Percentiles rank a stretch among this genome's conserved stretches.
Evolutionary conservation across 805 yeast genomes (phyloP).

Genomic region (Ogataea populi-albae): DNA sequence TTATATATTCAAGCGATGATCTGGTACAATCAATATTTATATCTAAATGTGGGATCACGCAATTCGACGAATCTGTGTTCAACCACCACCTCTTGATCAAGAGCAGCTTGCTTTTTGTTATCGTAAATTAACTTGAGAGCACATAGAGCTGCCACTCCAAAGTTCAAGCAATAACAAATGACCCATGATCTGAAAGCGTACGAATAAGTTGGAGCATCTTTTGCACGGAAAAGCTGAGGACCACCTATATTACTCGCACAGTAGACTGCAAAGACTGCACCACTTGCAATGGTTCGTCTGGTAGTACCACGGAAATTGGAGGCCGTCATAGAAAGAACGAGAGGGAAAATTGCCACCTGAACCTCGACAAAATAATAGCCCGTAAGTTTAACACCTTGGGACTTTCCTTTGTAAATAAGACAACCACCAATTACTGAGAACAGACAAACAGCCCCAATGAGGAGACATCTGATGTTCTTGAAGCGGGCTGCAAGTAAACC

Average conservation of each 20-base stretch:
- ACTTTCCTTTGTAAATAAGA: constrained; percentile 26
- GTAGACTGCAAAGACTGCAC: constrained; percentile 55
- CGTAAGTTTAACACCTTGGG: constrained; percentile 26
- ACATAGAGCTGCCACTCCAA: constrained; percentile 14
- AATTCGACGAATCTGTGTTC: no score
- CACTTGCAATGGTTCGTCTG: constrained; percentile 55
- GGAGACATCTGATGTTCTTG: constrained; percentile 33
- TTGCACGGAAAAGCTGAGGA: constrained; percentile 61
- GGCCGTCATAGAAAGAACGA: constrained; percentile 24
- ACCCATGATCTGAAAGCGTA: constrained; percentile 57
- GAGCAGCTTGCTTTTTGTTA: constrained; percentile 14
- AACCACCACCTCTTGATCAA: constrained; percentile 1
- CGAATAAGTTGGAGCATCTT: constrained; percentile 55
- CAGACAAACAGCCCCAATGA: constrained; percentile 23
- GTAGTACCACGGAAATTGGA: constrained; percentile 62
- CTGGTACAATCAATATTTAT: no score
- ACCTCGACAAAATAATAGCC: constrained; percentile 30
- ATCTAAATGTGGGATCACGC: no score
- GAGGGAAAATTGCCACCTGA: constrained; percentile 29
- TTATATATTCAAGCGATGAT: no score
- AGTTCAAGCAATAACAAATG: constrained; percentile 39
- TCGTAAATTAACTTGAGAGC: constrained; percentile 8
- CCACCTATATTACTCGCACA: constrained; percentile 68
- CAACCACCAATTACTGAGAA: constrained; percentile 30
- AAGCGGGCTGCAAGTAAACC: constrained; percentile 28